Evolutionary conservation across 2,329 filamentous ascomycete species (phyloP).

Genomic region (Tolypocladium paradoxum): DNA sequence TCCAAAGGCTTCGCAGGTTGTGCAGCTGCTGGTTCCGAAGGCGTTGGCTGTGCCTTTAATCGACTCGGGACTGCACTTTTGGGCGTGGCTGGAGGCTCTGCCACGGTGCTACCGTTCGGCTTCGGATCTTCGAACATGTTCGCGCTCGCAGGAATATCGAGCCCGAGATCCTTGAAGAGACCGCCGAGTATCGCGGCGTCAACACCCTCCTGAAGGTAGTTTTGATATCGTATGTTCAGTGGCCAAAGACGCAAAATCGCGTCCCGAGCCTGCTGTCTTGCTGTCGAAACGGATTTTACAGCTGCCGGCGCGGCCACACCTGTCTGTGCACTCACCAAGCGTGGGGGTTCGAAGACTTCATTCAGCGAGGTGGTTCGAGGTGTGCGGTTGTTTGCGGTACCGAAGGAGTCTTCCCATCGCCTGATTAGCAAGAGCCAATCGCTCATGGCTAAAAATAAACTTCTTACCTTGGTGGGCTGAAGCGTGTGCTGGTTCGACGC

Average conservation of each 20-base stretch:
- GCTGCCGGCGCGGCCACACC: not conserved
- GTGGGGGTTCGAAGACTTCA: not conserved
- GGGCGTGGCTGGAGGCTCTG: not conserved
- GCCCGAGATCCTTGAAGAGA: slow-evolving; percentile 59
- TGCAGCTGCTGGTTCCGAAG: not conserved
- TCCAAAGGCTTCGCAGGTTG: slow-evolving; percentile 6
- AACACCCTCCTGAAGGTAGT: slow-evolving; percentile 64
- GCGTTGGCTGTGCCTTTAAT: not conserved
- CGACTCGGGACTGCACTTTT: not conserved
- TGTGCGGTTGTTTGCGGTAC: not conserved
- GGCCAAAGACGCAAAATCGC: slow-evolving; percentile 55
- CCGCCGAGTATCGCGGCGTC: slow-evolving; percentile 49
- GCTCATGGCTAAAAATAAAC: not conserved
- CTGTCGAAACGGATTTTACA: slow-evolving; percentile 17
- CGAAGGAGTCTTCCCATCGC: not conserved
- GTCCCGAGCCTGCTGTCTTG: slow-evolving; percentile 50
- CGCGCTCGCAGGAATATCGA: slow-evolving; percentile 29
- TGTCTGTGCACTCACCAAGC: not conserved
- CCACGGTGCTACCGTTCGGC: not conserved
- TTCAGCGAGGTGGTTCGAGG: not conserved
- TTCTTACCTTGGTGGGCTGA: not conserved
- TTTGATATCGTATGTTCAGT: slow-evolving; percentile 60
- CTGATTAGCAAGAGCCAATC: not conserved
- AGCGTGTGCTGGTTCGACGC: not conserved
- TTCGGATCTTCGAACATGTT: not conserved